Evolutionary conservation across 352 stramenopile genomes (phyloP).

Genomic region (Phytopythium aichiense): DNA sequence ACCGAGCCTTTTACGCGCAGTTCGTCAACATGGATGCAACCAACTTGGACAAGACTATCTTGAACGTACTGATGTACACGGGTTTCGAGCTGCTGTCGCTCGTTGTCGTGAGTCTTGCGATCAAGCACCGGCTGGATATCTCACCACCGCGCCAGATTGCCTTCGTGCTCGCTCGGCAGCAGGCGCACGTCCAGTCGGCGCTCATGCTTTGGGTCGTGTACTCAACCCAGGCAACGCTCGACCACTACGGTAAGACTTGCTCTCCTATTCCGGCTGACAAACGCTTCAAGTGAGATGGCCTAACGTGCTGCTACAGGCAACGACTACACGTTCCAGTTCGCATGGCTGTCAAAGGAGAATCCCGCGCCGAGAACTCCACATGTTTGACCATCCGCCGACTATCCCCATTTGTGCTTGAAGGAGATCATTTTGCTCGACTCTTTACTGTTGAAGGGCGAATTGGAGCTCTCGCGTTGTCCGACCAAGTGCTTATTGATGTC

Average conservation of each 20-base stretch:
- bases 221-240: conserved; percentile 21
- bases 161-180: conserved; percentile 34
- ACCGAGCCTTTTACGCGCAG: conserved; percentile 25
- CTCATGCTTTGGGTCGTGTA: conserved; percentile 40
- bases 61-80: neutral
- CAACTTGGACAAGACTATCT: neutral
- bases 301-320: neutral
- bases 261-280: neutral
- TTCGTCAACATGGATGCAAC: conserved; percentile 16
- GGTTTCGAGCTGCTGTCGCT: conserved; percentile 29
- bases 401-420: no score
- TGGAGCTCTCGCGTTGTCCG: no score
- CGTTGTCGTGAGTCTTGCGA: conserved; percentile 16
- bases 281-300: neutral
- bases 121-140: conserved; percentile 21
- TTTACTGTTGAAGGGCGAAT: no score
- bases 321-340: neutral
- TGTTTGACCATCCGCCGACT: no score
- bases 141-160: conserved; percentile 22
- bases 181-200: conserved; percentile 23
- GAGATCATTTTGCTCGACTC: no score
- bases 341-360: neutral
- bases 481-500: no score
- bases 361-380: no score
- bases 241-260: conserved; percentile 25